These are phyloP conservation scores for Thalassiosira livingstoniorum DNA, from an alignment of 352 stramenopile genomes.

Conservation along the genomic window DNA sequence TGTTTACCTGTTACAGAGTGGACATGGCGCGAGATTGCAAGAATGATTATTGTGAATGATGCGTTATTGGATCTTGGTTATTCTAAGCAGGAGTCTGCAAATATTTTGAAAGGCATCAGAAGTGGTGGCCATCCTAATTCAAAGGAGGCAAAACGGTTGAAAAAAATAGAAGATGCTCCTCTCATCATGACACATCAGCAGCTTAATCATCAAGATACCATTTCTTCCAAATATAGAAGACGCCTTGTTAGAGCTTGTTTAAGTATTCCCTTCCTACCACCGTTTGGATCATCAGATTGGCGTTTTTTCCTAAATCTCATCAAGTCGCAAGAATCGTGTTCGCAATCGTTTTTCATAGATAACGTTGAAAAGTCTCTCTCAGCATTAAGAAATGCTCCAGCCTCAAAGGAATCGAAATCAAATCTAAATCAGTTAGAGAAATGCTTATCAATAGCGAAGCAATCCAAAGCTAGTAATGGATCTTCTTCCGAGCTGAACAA, in stretches of 20 bases:
- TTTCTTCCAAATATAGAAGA: slow-evolving; percentile 39
- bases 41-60: slow-evolving; percentile 78
- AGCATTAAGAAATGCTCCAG: slow-evolving; percentile 46
- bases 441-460: slow-evolving; percentile 54
- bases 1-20: slow-evolving; percentile 77
- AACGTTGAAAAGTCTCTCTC: slow-evolving; percentile 72
- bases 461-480: slow-evolving; percentile 29
- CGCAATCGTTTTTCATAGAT: slow-evolving; percentile 51
- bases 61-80: slow-evolving; percentile 82
- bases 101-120: slow-evolving; percentile 82
- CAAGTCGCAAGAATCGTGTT: slow-evolving; percentile 47
- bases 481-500: slow-evolving; percentile 53
- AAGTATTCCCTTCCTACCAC: slow-evolving; percentile 68
- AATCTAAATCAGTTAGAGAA: slow-evolving; percentile 54
- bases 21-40: slow-evolving; percentile 86
- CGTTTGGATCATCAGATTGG: slow-evolving; percentile 68
- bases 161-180: slow-evolving; percentile 80
- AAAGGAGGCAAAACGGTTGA: slow-evolving; percentile 83
- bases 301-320: slow-evolving; percentile 83
- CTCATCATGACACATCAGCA: slow-evolving; percentile 71
- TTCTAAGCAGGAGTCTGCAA: slow-evolving; percentile 75
- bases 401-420: neutral
- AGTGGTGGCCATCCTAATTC: slow-evolving; percentile 86
- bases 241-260: slow-evolving; percentile 52
- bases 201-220: slow-evolving; percentile 45